These are phyloP conservation scores for Pythium myriotylum DNA, from an alignment of 352 stramenopile genomes.

Conservation along the genomic window DNA sequence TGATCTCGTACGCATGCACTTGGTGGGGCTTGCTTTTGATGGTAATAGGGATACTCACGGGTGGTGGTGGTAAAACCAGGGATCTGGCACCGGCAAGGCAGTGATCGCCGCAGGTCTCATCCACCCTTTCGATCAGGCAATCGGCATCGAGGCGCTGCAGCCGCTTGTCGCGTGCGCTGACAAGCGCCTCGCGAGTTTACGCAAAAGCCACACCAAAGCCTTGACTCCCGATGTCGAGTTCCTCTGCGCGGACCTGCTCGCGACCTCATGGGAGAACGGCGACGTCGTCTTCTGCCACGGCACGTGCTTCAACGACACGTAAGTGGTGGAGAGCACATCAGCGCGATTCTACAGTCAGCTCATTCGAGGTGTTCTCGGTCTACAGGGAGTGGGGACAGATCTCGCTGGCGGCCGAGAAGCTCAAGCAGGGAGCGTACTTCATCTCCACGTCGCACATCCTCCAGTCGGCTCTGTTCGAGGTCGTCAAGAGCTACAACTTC, in stretches of 20 bases:
- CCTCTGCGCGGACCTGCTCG: slow-evolving; percentile 63
- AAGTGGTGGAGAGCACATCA: slow-evolving; percentile 17
- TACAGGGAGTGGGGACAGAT: slow-evolving; percentile 79
- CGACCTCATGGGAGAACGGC: slow-evolving; percentile 67
- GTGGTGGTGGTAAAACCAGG: slow-evolving; percentile 30
- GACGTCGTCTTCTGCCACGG: slow-evolving; percentile 85
- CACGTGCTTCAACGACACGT: slow-evolving; percentile 86
- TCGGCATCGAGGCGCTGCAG: slow-evolving; percentile 81
- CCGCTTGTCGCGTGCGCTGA: slow-evolving; percentile 76
- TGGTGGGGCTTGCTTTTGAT: no score
- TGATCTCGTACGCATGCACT: slow-evolving; percentile 55
- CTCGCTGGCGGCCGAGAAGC: slow-evolving; percentile 73
- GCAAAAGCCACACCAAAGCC: slow-evolving; percentile 40
- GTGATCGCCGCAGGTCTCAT: slow-evolving; percentile 77
- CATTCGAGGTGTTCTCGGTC: neutral
- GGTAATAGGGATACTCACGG: no score
- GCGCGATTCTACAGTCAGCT: neutral
- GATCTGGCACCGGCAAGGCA: slow-evolving; percentile 80
- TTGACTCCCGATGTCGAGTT: slow-evolving; percentile 70
- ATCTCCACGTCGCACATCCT: slow-evolving; percentile 83
- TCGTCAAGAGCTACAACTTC: slow-evolving; percentile 74
- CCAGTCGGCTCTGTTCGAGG: slow-evolving; percentile 78
- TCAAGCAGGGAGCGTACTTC: slow-evolving; percentile 87
- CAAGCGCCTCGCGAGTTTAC: slow-evolving; percentile 63
- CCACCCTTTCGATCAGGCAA: slow-evolving; percentile 82